phyloP scores from a whole-genome alignment of 306 rosid genomes.

The Castanospermum australe region DNA sequence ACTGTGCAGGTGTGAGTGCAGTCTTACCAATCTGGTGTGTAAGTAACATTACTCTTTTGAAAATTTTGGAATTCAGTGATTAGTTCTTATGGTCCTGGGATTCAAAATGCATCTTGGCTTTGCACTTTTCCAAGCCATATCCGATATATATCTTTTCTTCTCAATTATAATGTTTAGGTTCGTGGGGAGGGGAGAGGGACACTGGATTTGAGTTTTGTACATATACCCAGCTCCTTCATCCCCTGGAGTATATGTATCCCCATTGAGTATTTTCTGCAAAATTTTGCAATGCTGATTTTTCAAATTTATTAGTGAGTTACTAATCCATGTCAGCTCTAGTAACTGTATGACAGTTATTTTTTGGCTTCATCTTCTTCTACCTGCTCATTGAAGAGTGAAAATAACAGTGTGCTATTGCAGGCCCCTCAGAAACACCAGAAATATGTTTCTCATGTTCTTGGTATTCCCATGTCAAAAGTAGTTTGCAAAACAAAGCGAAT shows the following conservation, averaged over 20 bases:
- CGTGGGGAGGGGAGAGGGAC: background rate
- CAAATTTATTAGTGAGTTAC: background rate
- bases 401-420: conserved; percentile 47
- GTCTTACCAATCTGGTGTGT: too few species aligned
- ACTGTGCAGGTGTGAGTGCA: too few species aligned
- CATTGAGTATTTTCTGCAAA: background rate
- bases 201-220: background rate
- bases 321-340: background rate
- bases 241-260: background rate
- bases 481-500: conserved; percentile 95
- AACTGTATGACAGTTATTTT: background rate
- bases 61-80: background rate
- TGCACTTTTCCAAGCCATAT: background rate
- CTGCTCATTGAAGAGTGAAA: background rate
- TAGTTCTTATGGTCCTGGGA: background rate
- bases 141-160: background rate
- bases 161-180: background rate
- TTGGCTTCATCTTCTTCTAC: background rate
- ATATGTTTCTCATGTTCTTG: conserved; percentile 81
- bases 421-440: conserved; percentile 97
- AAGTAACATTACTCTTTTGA: too few species aligned
- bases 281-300: background rate
- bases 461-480: conserved; percentile 90
- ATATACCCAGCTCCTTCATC: background rate
- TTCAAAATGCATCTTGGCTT: background rate